phyloP scores from a whole-genome alignment of 371 early-diverging fungal genomes.

The Lichtheimia ramosa region DNA sequence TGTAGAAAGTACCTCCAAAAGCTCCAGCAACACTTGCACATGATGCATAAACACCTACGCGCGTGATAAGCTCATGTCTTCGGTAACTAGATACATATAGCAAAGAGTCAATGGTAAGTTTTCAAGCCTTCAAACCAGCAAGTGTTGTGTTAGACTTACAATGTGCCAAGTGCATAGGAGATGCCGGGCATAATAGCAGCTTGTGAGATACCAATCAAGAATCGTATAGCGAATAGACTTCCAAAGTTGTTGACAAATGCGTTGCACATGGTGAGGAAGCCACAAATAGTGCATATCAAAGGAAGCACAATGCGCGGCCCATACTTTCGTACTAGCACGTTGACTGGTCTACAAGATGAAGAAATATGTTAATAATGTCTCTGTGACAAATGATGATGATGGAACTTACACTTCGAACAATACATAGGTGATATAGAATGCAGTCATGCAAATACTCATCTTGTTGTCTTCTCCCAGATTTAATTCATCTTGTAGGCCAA shows the following conservation, averaged over 20 bases:
- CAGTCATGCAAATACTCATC: conserved; percentile 19
- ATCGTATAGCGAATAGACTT: conserved; percentile 13
- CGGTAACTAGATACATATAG: conserved; percentile 12
- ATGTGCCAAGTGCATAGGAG: conserved; percentile 57
- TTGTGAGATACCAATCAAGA: conserved; percentile 23
- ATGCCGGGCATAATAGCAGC: conserved; percentile 54
- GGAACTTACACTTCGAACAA: conserved; percentile 30
- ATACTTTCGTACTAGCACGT: not conserved
- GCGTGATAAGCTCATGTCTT: conserved; percentile 27
- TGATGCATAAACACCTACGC: conserved; percentile 43
- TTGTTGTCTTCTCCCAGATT: conserved; percentile 18
- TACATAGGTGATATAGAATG: conserved; percentile 28
- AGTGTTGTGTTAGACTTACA: conserved; percentile 9
- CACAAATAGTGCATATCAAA: conserved; percentile 53
- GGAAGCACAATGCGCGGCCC: conserved; percentile 47
- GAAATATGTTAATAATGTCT: no score
- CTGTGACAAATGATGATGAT: no score
- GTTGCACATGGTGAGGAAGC: conserved; percentile 49
- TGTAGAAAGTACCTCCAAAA: conserved; percentile 30
- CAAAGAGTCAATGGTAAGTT: no score
- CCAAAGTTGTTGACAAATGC: conserved; percentile 25
- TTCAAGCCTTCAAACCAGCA: not conserved
- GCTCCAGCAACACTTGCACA: conserved; percentile 44
- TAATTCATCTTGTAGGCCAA: conserved; percentile 32
- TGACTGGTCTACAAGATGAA: no score